phyloP scores from a whole-genome alignment of 2,329 filamentous ascomycete species.

The Sclerotinia nivalis region DNA sequence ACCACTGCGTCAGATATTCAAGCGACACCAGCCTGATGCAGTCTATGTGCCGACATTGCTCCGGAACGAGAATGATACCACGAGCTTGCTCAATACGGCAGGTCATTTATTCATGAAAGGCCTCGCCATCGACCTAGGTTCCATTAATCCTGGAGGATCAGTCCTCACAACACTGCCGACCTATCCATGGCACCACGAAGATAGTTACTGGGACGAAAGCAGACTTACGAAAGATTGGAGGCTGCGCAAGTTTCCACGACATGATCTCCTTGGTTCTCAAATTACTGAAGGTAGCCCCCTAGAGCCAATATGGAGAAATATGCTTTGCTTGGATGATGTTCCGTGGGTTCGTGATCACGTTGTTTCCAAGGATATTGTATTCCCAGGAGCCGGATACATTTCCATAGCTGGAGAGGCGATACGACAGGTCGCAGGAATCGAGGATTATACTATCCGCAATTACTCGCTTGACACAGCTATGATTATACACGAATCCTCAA shows the following conservation, averaged over 20 bases:
- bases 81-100: background rate
- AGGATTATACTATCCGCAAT: background rate
- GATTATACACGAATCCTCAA: background rate
- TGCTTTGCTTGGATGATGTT: background rate
- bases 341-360: constrained; percentile 3
- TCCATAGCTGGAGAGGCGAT: background rate
- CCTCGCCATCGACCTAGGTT: background rate
- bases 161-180: constrained; percentile 48
- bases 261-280: background rate
- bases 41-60: background rate
- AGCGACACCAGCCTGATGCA: no score
- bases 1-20: background rate
- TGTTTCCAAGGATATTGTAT: background rate
- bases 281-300: background rate
- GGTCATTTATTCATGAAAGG: background rate
- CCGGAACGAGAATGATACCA: background rate
- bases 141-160: background rate
- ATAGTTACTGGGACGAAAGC: constrained; percentile 54
- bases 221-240: constrained; percentile 47
- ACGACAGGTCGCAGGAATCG: background rate
- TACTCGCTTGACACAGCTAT: background rate
- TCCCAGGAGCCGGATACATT: background rate
- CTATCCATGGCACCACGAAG: constrained; percentile 55
- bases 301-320: constrained; percentile 33
- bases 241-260: background rate